These are phyloP conservation scores for Pachysandra terminalis DNA, from an alignment of 164 flowering plant species.

Conservation along the genomic window DNA sequence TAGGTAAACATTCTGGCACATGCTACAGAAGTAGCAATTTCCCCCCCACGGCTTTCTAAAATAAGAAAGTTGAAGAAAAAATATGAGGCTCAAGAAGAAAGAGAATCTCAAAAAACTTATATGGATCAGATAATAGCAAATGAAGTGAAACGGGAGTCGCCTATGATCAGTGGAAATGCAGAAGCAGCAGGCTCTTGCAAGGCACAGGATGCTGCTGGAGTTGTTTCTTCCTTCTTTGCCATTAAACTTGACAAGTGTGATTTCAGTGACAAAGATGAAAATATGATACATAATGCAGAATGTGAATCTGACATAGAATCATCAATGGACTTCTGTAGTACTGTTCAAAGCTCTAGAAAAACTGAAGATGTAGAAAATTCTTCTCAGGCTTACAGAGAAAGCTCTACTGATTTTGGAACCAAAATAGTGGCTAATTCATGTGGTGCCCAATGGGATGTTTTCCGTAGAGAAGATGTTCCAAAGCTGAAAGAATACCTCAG, in stretches of 20 bases:
- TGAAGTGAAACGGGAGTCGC: slow-evolving; percentile 19
- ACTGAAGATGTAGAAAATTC: slow-evolving; percentile 22
- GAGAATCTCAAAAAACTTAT: slow-evolving; percentile 14
- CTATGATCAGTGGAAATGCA: slow-evolving; percentile 17
- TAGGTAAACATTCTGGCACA: slow-evolving; percentile 74
- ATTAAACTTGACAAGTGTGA: slow-evolving; percentile 13
- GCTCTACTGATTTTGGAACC: slow-evolving; percentile 12
- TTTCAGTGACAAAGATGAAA: slow-evolving; percentile 14
- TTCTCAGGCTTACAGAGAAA: slow-evolving; percentile 17
- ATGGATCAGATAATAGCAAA: slow-evolving; percentile 16
- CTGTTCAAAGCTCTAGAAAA: slow-evolving; percentile 26
- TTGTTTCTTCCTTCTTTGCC: slow-evolving; percentile 23
- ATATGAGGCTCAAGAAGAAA: slow-evolving; percentile 33
- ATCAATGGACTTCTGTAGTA: slow-evolving; percentile 18
- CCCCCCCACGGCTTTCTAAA: slow-evolving; percentile 34
- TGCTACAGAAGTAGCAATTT: slow-evolving; percentile 43
- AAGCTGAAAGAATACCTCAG: slow-evolving; percentile 59
- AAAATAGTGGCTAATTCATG: slow-evolving; percentile 21
- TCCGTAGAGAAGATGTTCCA: slow-evolving; percentile 77
- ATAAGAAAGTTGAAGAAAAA: slow-evolving; percentile 44
- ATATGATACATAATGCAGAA: slow-evolving; percentile 18
- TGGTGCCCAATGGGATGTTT: slow-evolving; percentile 81
- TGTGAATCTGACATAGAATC: slow-evolving; percentile 31
- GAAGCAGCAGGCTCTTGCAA: slow-evolving; percentile 23
- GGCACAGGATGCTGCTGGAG: slow-evolving; percentile 14